Conservation (phyloP, 108 stramenopile genomes). For the Skeletonema grethae region DNA sequence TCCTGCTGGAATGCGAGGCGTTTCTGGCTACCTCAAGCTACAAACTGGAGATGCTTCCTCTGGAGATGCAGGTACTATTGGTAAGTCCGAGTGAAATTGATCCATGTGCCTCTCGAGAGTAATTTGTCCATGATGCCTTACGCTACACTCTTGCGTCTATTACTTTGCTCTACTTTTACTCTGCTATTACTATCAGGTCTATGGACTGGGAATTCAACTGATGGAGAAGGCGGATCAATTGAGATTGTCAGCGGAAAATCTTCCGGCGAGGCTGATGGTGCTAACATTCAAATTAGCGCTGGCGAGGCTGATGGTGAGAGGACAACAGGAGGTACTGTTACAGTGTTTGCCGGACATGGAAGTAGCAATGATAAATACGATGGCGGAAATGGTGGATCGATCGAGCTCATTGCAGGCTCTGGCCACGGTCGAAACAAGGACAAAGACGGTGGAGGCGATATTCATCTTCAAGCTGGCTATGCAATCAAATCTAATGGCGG, state of each 20-base stretch:
- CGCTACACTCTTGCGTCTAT: background rate
- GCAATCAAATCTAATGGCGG: slow-evolving; percentile 2
- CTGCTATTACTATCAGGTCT: background rate
- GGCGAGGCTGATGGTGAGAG: slow-evolving; percentile 3
- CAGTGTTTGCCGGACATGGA: slow-evolving; percentile 18
- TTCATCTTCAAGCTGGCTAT: slow-evolving; percentile 1
- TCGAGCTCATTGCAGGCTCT: slow-evolving; percentile 12
- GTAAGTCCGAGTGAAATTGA: background rate
- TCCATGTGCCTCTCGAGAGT: background rate
- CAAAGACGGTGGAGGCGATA: slow-evolving; percentile 9
- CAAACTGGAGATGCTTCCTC: slow-evolving; percentile 8
- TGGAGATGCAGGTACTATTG: slow-evolving; percentile 2
- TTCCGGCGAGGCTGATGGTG: slow-evolving; percentile 8
- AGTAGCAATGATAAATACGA: slow-evolving; percentile 10
- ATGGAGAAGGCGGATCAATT: slow-evolving; percentile 10
- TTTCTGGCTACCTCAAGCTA: slow-evolving; percentile 1
- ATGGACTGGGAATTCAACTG: slow-evolving; percentile 10
- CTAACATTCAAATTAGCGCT: slow-evolving; percentile 9
- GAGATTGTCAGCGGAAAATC: slow-evolving; percentile 5
- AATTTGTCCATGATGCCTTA: background rate
- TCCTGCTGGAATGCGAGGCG: slow-evolving; percentile 8
- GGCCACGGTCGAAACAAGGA: slow-evolving; percentile 4
- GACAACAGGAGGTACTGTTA: slow-evolving; percentile 25
- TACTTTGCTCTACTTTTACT: background rate
- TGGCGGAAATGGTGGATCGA: slow-evolving; percentile 13